Base-by-base conservation (phyloP, 768 basidiomycete genomes). In the Collybia sp. region DNA sequence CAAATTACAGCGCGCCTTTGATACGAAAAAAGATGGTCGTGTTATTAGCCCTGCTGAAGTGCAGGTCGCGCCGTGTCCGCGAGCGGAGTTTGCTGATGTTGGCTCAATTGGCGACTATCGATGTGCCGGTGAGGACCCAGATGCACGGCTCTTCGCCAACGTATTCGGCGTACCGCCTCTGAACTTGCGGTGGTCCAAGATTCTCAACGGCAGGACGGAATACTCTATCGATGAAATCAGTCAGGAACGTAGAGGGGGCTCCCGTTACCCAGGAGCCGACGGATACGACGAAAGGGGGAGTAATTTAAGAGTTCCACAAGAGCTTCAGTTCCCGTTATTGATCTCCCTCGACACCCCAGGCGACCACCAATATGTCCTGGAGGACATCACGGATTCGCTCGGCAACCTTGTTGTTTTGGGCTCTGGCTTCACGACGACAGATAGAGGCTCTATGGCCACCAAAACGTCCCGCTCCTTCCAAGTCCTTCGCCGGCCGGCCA, bases 41-140 rank as follows among this genome's bases (percentile, higher is more conserved):
- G 8, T 44, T 13, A 9, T 18, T 44, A 71, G 72, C 42, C 68
- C 80, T 36, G 69, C 70, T 10, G 80, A 87, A 48, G 73, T 88
- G 32, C 73, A 78, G 0, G 69, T 93, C 30, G 86, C 83, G 4
- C 85, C 90, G n/a, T 94, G 92, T 58, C 92, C 92, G 3, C 71
- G 70, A 8, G 88, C 82, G 5, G 74, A 75, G 51, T 92, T 90
- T 56, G 61, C 72, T 15, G 62, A 71, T 43, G 65, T 72, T 47
- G 53, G 61, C 16, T 43, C 62, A 10, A 58, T 59, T 18, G 61
- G 73, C 42, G 65, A 75, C 9, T 58, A 81, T 45, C 79, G 77
- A 30, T 92, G 89, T 59, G 77, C 76, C 13, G 87, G 86, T 6
- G 78, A 82, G 48, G 72, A 81, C 34, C 62, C 72, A 3, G 68